Conservation (phyloP, 257 asterid genomes). For the Ilex asprella region DNA sequence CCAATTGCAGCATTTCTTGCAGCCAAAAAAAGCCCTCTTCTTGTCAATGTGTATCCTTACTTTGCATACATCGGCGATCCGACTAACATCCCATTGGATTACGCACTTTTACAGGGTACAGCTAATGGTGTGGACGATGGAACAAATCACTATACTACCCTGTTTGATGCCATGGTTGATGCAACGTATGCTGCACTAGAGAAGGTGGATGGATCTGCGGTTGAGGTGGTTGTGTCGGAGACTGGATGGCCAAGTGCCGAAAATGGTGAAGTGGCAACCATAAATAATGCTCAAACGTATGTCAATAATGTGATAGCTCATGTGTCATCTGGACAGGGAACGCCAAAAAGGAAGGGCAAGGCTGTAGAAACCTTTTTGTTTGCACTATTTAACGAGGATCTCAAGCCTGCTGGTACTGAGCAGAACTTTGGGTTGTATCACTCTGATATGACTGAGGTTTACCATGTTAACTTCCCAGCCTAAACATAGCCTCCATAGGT, state of each 20-base stretch:
- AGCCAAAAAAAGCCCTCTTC: slow-evolving; percentile 19
- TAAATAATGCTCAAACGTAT: slow-evolving; percentile 30
- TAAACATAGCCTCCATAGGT: too few species aligned
- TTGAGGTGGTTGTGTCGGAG: slow-evolving; percentile 39
- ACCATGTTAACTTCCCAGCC: slow-evolving; percentile 20
- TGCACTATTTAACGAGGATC: slow-evolving; percentile 36
- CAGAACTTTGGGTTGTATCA: slow-evolving; percentile 30
- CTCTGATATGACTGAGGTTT: slow-evolving; percentile 33
- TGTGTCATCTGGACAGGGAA: slow-evolving; percentile 28
- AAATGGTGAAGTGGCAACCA: slow-evolving; percentile 16
- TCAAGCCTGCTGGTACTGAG: slow-evolving; percentile 26
- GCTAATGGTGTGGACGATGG: background rate
- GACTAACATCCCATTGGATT: slow-evolving; percentile 14
- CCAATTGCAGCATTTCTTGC: slow-evolving; percentile 15
- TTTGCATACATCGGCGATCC: slow-evolving; percentile 26
- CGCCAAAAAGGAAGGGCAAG: slow-evolving; percentile 36
- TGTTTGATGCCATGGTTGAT: slow-evolving; percentile 47
- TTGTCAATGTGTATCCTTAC: slow-evolving; percentile 34
- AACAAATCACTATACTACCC: slow-evolving; percentile 15
- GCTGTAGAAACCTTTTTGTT: slow-evolving; percentile 27
- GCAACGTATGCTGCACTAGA: slow-evolving; percentile 34
- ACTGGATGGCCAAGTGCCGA: slow-evolving; percentile 63
- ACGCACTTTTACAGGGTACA: slow-evolving; percentile 18
- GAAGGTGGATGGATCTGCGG: slow-evolving; percentile 19
- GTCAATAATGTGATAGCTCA: slow-evolving; percentile 28